Evolutionary conservation across 148 eudicot species (phyloP), one percentile per base, ranked within the genome.

Genomic region (Limonium bicolor): DNA sequence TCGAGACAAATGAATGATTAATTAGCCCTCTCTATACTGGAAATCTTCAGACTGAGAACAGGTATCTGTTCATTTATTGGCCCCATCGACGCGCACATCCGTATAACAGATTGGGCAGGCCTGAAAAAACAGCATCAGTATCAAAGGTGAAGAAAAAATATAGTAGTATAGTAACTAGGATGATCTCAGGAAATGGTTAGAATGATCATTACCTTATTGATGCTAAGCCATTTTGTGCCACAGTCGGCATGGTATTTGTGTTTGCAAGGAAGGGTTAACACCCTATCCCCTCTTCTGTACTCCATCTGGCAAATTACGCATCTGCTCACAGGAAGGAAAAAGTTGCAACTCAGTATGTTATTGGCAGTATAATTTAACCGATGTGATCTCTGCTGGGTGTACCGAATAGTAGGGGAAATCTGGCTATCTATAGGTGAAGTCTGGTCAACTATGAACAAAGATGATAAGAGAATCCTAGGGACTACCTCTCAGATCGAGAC

Each of bases 271-370:
- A 90, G 93, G 53, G 68, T 73, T 19, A 90, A 63, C 22, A 58
- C 69, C 39, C 69, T 74, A 29, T 78, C 83, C 53, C 83, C 71
- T 47, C 87, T 78, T 72, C 69, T 84, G 36, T 74, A 90, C 55
- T 84, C 86, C 97, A 90, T 90, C 70, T 90, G 97, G 63, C 97
- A 90, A 34, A 90, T 78, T 25, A 90, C 97, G 44, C 97, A 90
- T 74, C 97, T 88, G 76, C 46, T n/a, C n/a, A n/a, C n/a, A n/a
- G n/a, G n/a, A n/a, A n/a, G n/a, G n/a, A n/a, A n/a, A n/a, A n/a
- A n/a, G n/a, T n/a, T n/a, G n/a, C n/a, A n/a, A n/a, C n/a, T n/a
- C n/a, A n/a, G n/a, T n/a, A n/a, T n/a, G n/a, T n/a, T n/a, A n/a
- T n/a, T n/a, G n/a, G n/a, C n/a, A n/a, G n/a, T n/a, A n/a, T n/a